Conservation (phyloP, 805 yeast genomes). For the Scheffersomyces stipitis region DNA sequence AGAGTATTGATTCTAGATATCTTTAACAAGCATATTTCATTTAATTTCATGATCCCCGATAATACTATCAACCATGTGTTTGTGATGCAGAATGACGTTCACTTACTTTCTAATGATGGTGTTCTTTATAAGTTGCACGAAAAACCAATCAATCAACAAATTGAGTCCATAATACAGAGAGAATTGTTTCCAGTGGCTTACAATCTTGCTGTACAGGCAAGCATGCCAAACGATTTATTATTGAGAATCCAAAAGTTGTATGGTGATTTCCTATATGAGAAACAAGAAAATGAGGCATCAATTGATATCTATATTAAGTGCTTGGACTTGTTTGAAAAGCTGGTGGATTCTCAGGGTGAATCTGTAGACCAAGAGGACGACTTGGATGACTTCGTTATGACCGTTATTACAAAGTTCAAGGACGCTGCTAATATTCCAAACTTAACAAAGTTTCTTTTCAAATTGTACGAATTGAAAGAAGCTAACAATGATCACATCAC, state of each 20-base stretch:
- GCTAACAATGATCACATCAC: conserved; percentile 84
- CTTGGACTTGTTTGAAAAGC: conserved; percentile 20
- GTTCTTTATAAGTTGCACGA: conserved; percentile 66
- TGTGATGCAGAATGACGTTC: conserved; percentile 54
- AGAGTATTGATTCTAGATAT: conserved; percentile 69
- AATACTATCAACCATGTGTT: conserved; percentile 58
- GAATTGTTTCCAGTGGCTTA: conserved; percentile 74
- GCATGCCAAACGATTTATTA: conserved; percentile 28
- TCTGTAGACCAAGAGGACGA: conserved; percentile 20
- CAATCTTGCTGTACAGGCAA: conserved; percentile 51
- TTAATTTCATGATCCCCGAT: conserved; percentile 65
- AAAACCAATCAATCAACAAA: conserved; percentile 62
- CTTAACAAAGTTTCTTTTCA: conserved; percentile 62
- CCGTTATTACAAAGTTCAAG: conserved; percentile 73
- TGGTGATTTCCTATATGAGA: conserved; percentile 71
- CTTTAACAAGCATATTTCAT: conserved; percentile 66
- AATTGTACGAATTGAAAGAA: conserved; percentile 50
- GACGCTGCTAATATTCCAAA: conserved; percentile 71
- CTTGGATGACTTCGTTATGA: conserved; percentile 52
- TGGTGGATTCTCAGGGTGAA: conserved; percentile 7
- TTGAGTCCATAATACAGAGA: conserved; percentile 66
- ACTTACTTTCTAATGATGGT: conserved; percentile 73
- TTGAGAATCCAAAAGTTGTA: conserved; percentile 41
- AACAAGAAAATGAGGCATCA: conserved; percentile 66
- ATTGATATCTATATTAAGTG: conserved; percentile 67